Evolutionary conservation across 768 basidiomycete species (phyloP), one percentile per base, ranked within the genome.

Genomic region (Mycena chlorophos): DNA sequence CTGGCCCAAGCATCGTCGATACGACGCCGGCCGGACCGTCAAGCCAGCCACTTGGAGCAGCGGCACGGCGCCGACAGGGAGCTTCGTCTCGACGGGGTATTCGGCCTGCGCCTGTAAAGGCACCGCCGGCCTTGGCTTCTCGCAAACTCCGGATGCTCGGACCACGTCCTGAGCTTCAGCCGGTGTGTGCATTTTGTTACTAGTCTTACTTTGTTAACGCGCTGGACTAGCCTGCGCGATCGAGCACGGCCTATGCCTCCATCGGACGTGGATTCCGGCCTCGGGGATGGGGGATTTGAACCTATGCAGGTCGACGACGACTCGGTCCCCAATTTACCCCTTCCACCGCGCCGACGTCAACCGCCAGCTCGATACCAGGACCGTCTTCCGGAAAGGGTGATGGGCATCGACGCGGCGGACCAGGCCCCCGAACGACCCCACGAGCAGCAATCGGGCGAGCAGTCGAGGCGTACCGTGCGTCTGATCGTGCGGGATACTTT

Each of bases 401-500:
- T n/a, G n/a, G n/a, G n/a, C 20, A 2, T 19, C 29, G 22, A 20
- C 51, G n/a, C n/a, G n/a, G n/a, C n/a, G n/a, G n/a, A n/a, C n/a
- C n/a, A n/a, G n/a, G n/a, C n/a, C n/a, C n/a, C n/a, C n/a, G n/a
- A n/a, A n/a, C n/a, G n/a, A n/a, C n/a, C n/a, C n/a, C n/a, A n/a
- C n/a, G n/a, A n/a, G n/a, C n/a, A n/a, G n/a, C n/a, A n/a, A n/a
- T n/a, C n/a, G n/a, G n/a, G n/a, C n/a, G n/a, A n/a, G n/a, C n/a
- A n/a, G n/a, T n/a, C n/a, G n/a, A n/a, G n/a, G n/a, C 58, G 37
- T 17, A 27, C 43, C 3, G 51, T 59, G 8, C 28, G 34, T 13
- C 39, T 59, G 22, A 37, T 55, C 10, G 58, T 59, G 14, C 42
- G 58, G 5, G 58, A 59, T 22, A 51, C 50, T 1, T 52, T 51